phyloP scores from a whole-genome alignment of 2,329 filamentous ascomycete genomes.

The Sporothrix globosa region DNA sequence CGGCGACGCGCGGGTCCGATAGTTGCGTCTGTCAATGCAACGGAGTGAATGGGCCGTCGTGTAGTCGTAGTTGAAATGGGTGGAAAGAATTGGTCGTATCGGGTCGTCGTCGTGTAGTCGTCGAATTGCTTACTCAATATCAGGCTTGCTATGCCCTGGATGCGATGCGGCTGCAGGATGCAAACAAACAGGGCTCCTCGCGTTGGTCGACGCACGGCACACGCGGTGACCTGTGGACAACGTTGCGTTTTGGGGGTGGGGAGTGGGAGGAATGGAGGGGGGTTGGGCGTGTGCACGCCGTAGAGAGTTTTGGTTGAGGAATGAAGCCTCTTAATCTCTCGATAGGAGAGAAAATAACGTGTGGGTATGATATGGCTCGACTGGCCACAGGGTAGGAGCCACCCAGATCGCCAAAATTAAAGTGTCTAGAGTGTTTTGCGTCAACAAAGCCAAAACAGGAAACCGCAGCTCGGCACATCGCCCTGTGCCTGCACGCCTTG shows the following conservation, averaged over 20 bases:
- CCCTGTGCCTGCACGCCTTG: not conserved
- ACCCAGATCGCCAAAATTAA: slow-evolving; percentile 23
- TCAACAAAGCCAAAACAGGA: slow-evolving; percentile 29
- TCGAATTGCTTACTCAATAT: too few relatives aligned
- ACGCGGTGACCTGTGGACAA: slow-evolving; percentile 23
- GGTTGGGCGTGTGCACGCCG: slow-evolving; percentile 8
- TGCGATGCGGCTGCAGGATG: not conserved
- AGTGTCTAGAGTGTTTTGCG: slow-evolving; percentile 29
- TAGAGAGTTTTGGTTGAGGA: not conserved
- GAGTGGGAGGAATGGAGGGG: slow-evolving; percentile 21
- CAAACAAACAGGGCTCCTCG: slow-evolving; percentile 15
- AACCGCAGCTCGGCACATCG: slow-evolving; percentile 20
- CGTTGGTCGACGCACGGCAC: slow-evolving; percentile 15
- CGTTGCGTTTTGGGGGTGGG: slow-evolving; percentile 10
- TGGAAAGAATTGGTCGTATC: not conserved
- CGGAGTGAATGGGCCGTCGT: not conserved
- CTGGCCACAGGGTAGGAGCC: slow-evolving; percentile 13
- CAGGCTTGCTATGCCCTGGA: too few relatives aligned
- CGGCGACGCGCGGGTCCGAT: not conserved
- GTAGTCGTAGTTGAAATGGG: not conserved
- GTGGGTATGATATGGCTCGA: slow-evolving; percentile 14
- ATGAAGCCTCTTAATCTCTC: slow-evolving; percentile 24
- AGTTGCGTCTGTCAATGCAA: not conserved
- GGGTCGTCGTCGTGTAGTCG: not conserved
- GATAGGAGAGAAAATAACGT: not conserved